A percentile compares a stretch with the other conserved stretches of the same genome.
Conservation (phyloP, 129 eudicot genomes). For the Pittosporum tobira region DNA sequence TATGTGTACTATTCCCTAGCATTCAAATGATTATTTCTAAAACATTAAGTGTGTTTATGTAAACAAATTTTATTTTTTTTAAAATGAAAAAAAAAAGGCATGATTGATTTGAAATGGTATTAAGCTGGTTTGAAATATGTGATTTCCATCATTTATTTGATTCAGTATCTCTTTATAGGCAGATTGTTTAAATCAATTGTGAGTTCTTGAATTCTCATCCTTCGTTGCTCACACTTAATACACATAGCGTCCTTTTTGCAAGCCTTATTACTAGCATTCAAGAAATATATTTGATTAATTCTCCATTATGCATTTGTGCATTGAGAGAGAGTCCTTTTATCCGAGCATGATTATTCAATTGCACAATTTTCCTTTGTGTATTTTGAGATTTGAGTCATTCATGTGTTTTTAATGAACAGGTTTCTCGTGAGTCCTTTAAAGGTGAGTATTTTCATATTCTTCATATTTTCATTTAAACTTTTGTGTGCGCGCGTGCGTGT, state of each 20-base stretch:
- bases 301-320: background rate
- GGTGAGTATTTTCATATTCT: conserved; percentile 32
- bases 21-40: background rate
- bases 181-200: too few species aligned
- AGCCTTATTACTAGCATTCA: too few species aligned
- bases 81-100: background rate
- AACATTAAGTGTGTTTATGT: too few species aligned
- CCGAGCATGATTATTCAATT: background rate
- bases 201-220: too few species aligned
- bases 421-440: conserved; percentile 58
- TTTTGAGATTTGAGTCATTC: conserved; percentile 7
- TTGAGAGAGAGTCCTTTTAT: background rate
- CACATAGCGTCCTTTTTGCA: too few species aligned
- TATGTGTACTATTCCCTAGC: background rate
- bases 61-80: too few species aligned
- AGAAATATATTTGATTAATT: too few species aligned
- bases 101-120: background rate
- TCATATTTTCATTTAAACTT: background rate
- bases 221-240: too few species aligned
- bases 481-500: too few species aligned
- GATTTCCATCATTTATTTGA: too few species aligned
- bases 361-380: background rate
- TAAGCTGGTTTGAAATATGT: too few species aligned
- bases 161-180: too few species aligned
- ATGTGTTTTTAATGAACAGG: conserved; percentile 43